Evolutionary conservation across 2,329 filamentous ascomycete species (phyloP).

Genomic region (Bisporella sp.): DNA sequence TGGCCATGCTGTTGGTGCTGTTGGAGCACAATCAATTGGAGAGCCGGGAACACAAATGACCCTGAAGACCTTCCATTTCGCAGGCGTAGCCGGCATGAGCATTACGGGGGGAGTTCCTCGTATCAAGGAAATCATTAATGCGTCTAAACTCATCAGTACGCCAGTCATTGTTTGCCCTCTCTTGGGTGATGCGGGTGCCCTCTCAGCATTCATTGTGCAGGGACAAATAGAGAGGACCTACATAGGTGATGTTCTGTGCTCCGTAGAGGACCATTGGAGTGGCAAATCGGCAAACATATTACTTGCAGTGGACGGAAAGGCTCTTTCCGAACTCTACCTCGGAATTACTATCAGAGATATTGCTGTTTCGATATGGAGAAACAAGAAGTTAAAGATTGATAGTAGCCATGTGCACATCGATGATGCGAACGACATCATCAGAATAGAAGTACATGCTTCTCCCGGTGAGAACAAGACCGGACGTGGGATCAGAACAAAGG

Average conservation of each 20-base stretch:
- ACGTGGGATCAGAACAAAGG: conserved; percentile 19
- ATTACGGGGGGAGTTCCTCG: conserved; percentile 98
- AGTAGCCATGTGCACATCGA: conserved; percentile 56
- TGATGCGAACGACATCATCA: conserved; percentile 51
- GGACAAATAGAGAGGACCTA: conserved; percentile 93
- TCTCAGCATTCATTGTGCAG: conserved; percentile 85
- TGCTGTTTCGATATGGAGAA: conserved; percentile 64
- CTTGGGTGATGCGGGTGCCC: conserved; percentile 61
- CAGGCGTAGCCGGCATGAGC: conserved; percentile 98
- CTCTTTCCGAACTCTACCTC: conserved; percentile 73
- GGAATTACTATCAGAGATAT: conserved; percentile 72
- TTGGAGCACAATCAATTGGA: conserved; percentile 95
- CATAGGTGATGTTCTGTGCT: conserved; percentile 71
- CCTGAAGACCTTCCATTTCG: conserved; percentile 98
- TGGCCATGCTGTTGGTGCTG: conserved; percentile 90
- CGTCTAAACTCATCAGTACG: conserved; percentile 87
- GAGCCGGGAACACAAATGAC: conserved; percentile 99
- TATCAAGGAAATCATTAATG: conserved; percentile 99
- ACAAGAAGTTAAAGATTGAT: conserved; percentile 76
- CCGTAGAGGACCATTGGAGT: conserved; percentile 86
- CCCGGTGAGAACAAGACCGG: conserved; percentile 34
- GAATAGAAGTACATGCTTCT: conserved; percentile 59
- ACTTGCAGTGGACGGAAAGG: conserved; percentile 73
- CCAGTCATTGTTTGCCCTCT: conserved; percentile 87
- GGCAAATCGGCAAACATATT: conserved; percentile 67